Percentiles rank a stretch among this genome's conserved stretches.
Evolutionary conservation across 2,329 filamentous ascomycete genomes (phyloP).

Genomic region (Penicillium janthinellum): DNA sequence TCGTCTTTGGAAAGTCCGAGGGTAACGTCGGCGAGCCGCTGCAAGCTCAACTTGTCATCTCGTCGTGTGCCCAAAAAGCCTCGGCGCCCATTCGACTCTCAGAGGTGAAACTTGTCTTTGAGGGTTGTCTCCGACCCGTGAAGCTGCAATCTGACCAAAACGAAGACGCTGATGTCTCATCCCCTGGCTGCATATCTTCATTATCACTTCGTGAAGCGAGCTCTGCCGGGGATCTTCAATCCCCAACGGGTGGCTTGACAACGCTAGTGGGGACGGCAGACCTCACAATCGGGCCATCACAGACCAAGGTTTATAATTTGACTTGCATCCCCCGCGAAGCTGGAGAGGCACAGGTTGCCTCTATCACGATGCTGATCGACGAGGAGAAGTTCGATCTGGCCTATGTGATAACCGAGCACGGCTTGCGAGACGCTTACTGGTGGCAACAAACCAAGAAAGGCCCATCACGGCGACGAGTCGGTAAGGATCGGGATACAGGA

Average conservation of each 20-base stretch:
- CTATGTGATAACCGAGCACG: constrained; percentile 59
- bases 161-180: constrained; percentile 24
- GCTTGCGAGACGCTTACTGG: constrained; percentile 40
- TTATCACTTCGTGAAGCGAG: constrained; percentile 40
- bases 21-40: constrained; percentile 63
- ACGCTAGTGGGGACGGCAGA: constrained; percentile 61
- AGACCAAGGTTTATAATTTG: constrained; percentile 71
- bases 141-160: constrained; percentile 41
- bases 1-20: constrained; percentile 57
- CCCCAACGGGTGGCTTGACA: constrained; percentile 37
- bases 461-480: constrained; percentile 41
- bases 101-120: constrained; percentile 55
- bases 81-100: constrained; percentile 53
- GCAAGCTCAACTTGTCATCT: constrained; percentile 57
- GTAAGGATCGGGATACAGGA: constrained; percentile 52
- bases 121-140: constrained; percentile 51
- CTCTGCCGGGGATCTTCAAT: constrained; percentile 33
- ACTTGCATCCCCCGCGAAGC: constrained; percentile 76
- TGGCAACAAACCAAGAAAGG: constrained; percentile 45
- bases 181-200: constrained; percentile 32
- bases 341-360: constrained; percentile 70
- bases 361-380: constrained; percentile 64
- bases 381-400: constrained; percentile 68
- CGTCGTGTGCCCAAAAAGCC: constrained; percentile 49
- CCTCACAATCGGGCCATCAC: constrained; percentile 66